Percentiles rank a stretch among this genome's conserved stretches.
Evolutionary conservation across 2,329 filamentous ascomycete species (phyloP).

Genomic region (Diaporthe ampelina): DNA sequence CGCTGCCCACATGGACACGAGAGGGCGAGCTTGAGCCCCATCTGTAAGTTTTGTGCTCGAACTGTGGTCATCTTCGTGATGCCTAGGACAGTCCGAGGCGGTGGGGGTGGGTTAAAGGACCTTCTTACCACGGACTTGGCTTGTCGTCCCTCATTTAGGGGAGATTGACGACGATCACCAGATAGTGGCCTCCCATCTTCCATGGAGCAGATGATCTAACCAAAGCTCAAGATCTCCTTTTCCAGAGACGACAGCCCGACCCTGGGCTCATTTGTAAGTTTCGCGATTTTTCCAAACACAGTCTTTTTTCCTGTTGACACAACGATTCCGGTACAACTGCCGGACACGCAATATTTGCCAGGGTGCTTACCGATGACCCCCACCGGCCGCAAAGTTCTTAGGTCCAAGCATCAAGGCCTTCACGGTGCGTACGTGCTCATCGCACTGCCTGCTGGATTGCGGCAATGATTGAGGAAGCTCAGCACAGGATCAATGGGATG

Average conservation of each 20-base stretch:
- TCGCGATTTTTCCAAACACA: slow-evolving; percentile 82
- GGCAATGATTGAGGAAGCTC: no score
- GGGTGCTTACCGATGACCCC: no score
- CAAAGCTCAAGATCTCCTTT: slow-evolving; percentile 80
- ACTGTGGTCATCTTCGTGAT: slow-evolving; percentile 98
- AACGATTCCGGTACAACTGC: slow-evolving; percentile 75
- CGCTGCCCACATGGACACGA: background rate
- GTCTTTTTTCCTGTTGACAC: slow-evolving; percentile 80
- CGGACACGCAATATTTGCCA: slow-evolving; percentile 74
- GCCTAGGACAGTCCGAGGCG: slow-evolving; percentile 74
- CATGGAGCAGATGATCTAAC: slow-evolving; percentile 86
- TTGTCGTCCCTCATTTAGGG: slow-evolving; percentile 36
- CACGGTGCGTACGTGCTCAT: no score
- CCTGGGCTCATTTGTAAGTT: slow-evolving; percentile 78
- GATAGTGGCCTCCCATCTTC: slow-evolving; percentile 2
- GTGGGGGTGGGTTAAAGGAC: slow-evolving; percentile 31
- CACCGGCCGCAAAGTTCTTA: no score
- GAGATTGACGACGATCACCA: slow-evolving; percentile 39
- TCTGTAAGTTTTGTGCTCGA: slow-evolving; percentile 93
- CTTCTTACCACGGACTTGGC: slow-evolving; percentile 33
- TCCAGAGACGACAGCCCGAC: slow-evolving; percentile 78
- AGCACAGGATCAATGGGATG: no score
- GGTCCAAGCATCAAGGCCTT: no score
- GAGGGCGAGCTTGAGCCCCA: slow-evolving; percentile 52
- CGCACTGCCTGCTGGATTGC: no score